phyloP scores from a whole-genome alignment of 352 stramenopile genomes.

The Pythium brassicae region DNA sequence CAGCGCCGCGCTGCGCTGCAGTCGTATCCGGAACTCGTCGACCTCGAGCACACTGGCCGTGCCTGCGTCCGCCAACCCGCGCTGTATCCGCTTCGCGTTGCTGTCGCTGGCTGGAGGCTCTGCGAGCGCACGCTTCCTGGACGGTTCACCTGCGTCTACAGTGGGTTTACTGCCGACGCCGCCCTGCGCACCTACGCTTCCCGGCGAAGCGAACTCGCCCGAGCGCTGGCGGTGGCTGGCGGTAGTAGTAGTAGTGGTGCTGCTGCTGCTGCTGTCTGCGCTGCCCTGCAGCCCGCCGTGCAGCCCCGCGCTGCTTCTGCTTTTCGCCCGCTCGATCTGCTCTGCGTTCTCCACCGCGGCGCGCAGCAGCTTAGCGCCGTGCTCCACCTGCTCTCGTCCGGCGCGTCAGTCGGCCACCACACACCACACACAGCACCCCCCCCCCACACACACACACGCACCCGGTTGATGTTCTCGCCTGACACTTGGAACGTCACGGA shows the following conservation, averaged over 20 bases:
- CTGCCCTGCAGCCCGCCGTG: background rate
- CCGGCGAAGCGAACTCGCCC: background rate
- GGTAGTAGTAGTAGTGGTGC: background rate
- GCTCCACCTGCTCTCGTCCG: conserved; percentile 9
- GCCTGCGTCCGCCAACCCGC: conserved; percentile 13
- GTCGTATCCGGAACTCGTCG: conserved; percentile 67
- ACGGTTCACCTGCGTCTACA: background rate
- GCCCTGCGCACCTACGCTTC: no score
- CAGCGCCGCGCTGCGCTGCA: conserved; percentile 47
- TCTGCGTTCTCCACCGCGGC: conserved; percentile 34
- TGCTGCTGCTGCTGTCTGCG: conserved; percentile 4
- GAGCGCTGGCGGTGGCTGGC: background rate
- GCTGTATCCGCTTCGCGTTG: conserved; percentile 16
- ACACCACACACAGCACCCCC: background rate
- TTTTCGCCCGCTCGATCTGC: conserved; percentile 20
- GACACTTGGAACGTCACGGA: conserved; percentile 53
- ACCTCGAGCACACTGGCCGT: conserved; percentile 17
- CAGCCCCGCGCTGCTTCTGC: conserved; percentile 1
- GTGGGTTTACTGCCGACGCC: no score
- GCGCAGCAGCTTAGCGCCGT: conserved; percentile 28
- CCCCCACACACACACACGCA: conserved; percentile 5
- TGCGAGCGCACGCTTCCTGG: conserved; percentile 10
- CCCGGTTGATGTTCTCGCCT: conserved; percentile 37
- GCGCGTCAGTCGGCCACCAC: background rate
- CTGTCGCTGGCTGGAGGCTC: conserved; percentile 19